A percentile compares a stretch with the other conserved stretches of the same genome.
Evolutionary conservation across 352 stramenopile species (phyloP).

Genomic region (Blastocystis sp.): DNA sequence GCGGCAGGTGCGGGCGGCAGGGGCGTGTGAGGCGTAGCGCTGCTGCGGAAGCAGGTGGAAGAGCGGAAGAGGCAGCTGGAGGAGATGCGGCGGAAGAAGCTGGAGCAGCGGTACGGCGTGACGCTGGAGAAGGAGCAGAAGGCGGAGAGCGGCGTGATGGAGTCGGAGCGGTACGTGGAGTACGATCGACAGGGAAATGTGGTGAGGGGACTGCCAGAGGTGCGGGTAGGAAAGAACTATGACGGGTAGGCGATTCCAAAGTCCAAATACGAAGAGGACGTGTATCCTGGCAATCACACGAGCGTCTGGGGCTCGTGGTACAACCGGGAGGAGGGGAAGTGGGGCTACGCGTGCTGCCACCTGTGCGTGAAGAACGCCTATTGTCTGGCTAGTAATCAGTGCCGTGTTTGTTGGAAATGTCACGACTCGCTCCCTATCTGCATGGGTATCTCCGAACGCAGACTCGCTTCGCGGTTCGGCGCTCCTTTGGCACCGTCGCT

Average conservation of each 20-base stretch:
- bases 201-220: conserved; percentile 69
- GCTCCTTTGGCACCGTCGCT: background rate
- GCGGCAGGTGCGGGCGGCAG: conserved; percentile 22
- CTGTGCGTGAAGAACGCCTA: conserved; percentile 67
- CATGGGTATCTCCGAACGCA: background rate
- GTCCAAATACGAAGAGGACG: conserved; percentile 96
- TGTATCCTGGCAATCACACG: conserved; percentile 90
- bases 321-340: conserved; percentile 85
- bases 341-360: conserved; percentile 83
- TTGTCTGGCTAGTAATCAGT: conserved; percentile 56
- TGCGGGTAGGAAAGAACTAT: conserved; percentile 61
- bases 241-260: conserved; percentile 79
- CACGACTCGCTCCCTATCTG: background rate
- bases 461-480: background rate
- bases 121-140: conserved; percentile 83
- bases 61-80: conserved; percentile 75
- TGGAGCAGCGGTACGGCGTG: conserved; percentile 88
- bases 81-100: conserved; percentile 77
- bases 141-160: conserved; percentile 78
- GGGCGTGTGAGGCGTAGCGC: conserved; percentile 79
- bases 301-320: conserved; percentile 96
- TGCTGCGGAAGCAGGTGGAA: conserved; percentile 89
- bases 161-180: conserved; percentile 85
- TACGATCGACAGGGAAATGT: conserved; percentile 87
- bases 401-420: conserved; percentile 38